Evolutionary conservation across 768 basidiomycete species (phyloP), one percentile per base, ranked within the genome.

Genomic region (Scleroderma citrinum): DNA sequence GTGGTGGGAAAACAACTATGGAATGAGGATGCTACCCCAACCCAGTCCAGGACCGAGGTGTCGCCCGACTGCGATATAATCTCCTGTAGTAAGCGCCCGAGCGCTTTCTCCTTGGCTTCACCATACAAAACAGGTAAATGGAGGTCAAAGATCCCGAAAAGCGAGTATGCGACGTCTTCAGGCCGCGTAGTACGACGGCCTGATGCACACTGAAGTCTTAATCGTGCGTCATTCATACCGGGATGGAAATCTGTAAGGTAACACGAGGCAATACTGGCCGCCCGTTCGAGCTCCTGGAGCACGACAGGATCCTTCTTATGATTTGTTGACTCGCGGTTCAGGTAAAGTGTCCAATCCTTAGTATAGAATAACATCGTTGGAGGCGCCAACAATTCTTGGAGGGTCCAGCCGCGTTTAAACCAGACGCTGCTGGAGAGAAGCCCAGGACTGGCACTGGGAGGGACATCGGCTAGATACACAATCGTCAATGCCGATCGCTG

Each of bases 141-240:
- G 21, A 65, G 36, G 31, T 56, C 56, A 17, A 63, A 60, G 35
- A 63, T 60, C 0, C 62, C 62, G 44, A 59, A 57, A 32, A 66
- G 58, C 34, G 59, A 65, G 48, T 68, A 68, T 0, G 63, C 61
- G 45, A 40, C 59, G 44, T 67, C 66, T 37, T 66, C 66, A 8
- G 44, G 23, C 17, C 59, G 61, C 32, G 66, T 61, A 21, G 66
- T 67, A 31, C 23, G 53, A 41, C 67, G 55, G 2, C 38, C 44
- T 4, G 63, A 58, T 49, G 62, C 59, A 67, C 66, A 68, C 11
- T 48, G 51, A 32, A 67, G 21, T 31, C 43, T 61, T 46, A 63
- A 61, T 34, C 63, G 55, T 21, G 60, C 58, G n/a, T 58, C 44
- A 2, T 56, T 50, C 29, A 64, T 31, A n/a, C 63, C 62, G 0